Evolutionary conservation across 1,284 basidiomycete genomes (phyloP).

Genomic region (Takashimella koratensis): DNA sequence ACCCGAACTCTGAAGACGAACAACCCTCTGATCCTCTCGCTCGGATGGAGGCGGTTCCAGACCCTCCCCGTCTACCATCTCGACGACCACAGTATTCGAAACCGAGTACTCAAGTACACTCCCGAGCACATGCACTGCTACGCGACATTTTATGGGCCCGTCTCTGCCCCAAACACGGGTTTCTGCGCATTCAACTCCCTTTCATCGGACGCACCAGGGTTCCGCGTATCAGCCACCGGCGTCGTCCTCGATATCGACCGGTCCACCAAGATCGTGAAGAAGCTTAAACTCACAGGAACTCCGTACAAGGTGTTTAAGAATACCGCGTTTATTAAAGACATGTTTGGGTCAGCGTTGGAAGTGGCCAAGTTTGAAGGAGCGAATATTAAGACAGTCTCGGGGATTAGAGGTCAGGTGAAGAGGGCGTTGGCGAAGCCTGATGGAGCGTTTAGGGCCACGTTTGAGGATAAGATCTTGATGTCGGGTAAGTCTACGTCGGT

Average conservation of each 20-base stretch:
- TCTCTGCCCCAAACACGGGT: constrained; percentile 88
- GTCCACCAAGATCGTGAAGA: constrained; percentile 94
- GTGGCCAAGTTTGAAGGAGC: constrained; percentile 99
- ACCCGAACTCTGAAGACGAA: constrained; percentile 91
- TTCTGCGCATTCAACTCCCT: constrained; percentile 96
- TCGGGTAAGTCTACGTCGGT: constrained; percentile 85
- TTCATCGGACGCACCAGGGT: constrained; percentile 62
- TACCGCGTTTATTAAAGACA: constrained; percentile 96
- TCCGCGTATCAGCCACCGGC: constrained; percentile 89
- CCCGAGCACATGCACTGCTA: constrained; percentile 99
- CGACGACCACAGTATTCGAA: constrained; percentile 94
- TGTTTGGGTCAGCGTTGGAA: constrained; percentile 90
- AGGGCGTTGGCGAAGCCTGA: constrained; percentile 91
- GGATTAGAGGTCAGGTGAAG: constrained; percentile 94
- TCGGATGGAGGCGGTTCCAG: constrained; percentile 97
- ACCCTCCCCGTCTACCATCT: constrained; percentile 90
- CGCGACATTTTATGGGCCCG: constrained; percentile 93
- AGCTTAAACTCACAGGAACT: constrained; percentile 90
- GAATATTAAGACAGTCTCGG: constrained; percentile 89
- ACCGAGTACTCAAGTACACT: constrained; percentile 99
- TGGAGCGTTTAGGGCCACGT: constrained; percentile 91
- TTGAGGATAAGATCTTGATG: constrained; percentile 97
- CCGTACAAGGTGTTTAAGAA: constrained; percentile 99
- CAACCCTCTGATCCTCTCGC: constrained; percentile 89
- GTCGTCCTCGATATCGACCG: constrained; percentile 92